A percentile compares a stretch with the other conserved stretches of the same genome.
Evolutionary conservation across 2,329 filamentous ascomycete genomes (phyloP).

Genomic region (Chaetothyriales sp.): DNA sequence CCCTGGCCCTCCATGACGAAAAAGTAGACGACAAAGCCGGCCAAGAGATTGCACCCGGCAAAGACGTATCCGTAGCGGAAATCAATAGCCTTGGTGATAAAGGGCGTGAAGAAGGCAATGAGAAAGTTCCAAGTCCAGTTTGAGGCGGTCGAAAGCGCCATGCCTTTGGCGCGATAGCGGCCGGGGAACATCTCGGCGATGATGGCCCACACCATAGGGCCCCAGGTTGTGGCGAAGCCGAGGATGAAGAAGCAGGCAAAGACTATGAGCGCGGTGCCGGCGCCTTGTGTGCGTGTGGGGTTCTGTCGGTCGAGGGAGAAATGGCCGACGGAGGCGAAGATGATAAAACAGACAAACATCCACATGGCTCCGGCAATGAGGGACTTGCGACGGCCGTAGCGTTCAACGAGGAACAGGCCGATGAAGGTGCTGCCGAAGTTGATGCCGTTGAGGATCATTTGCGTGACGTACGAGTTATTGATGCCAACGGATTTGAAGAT

Average conservation of each 20-base stretch:
- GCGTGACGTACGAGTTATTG: slow-evolving; percentile 34
- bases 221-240: slow-evolving; percentile 59
- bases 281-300: slow-evolving; percentile 31
- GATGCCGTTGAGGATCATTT: slow-evolving; percentile 54
- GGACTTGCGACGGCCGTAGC: slow-evolving; percentile 53
- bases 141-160: slow-evolving; percentile 38
- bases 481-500: slow-evolving; percentile 43
- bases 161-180: slow-evolving; percentile 26
- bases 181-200: slow-evolving; percentile 33
- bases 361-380: slow-evolving; percentile 53
- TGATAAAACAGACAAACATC: slow-evolving; percentile 51
- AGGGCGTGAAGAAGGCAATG: slow-evolving; percentile 66
- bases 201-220: slow-evolving; percentile 41
- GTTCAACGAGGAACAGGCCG: slow-evolving; percentile 56
- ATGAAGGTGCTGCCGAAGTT: slow-evolving; percentile 48
- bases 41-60: slow-evolving; percentile 55
- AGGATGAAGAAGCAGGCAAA: slow-evolving; percentile 63
- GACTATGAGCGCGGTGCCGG: slow-evolving; percentile 62
- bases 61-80: slow-evolving; percentile 70
- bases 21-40: slow-evolving; percentile 56
- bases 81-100: slow-evolving; percentile 59
- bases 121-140: slow-evolving; percentile 72
- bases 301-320: slow-evolving; percentile 26
- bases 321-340: slow-evolving; percentile 44
- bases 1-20: slow-evolving; percentile 59